A percentile compares a stretch with the other conserved stretches of the same genome.
These are phyloP conservation scores for Sequoiadendron giganteum DNA, from an alignment of 75 land plant species.

Conservation along the genomic window DNA sequence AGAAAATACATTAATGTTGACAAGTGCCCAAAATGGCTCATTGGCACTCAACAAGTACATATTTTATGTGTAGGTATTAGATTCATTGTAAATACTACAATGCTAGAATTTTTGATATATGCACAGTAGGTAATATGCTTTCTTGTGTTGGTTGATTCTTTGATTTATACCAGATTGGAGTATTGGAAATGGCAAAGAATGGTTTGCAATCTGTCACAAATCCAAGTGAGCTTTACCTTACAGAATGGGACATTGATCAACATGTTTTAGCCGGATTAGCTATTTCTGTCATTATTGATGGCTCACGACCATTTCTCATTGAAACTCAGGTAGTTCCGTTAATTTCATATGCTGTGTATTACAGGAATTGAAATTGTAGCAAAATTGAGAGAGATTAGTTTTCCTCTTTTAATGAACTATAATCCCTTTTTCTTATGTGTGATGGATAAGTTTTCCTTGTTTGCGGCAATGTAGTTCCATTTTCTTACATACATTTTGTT, in stretches of 20 bases:
- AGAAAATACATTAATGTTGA: too few species aligned
- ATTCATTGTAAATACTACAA: background rate
- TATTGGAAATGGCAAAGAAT: constrained; percentile 80
- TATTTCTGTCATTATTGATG: constrained; percentile 84
- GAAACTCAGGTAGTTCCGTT: constrained; percentile 75
- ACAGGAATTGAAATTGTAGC: background rate
- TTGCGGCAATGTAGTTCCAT: background rate
- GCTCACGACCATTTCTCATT: constrained; percentile 75
- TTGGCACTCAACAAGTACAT: background rate
- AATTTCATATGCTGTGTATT: background rate
- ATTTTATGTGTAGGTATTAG: background rate
- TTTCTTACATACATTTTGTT: background rate
- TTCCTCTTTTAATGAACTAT: too few species aligned
- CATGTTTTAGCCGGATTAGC: constrained; percentile 71
- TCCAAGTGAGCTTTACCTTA: constrained; percentile 81
- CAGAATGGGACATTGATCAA: constrained; percentile 45
- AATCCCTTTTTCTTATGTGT: too few species aligned
- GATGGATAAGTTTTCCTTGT: too few species aligned
- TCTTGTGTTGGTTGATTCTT: background rate
- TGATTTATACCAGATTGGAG: constrained; percentile 69
- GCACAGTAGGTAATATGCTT: background rate
- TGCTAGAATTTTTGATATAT: background rate
- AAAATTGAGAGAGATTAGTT: background rate
- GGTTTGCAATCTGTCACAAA: constrained; percentile 75
- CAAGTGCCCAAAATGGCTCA: background rate